Evolutionary conservation across 2,329 filamentous ascomycete species (phyloP).

Genomic region (Penicillium expansum): DNA sequence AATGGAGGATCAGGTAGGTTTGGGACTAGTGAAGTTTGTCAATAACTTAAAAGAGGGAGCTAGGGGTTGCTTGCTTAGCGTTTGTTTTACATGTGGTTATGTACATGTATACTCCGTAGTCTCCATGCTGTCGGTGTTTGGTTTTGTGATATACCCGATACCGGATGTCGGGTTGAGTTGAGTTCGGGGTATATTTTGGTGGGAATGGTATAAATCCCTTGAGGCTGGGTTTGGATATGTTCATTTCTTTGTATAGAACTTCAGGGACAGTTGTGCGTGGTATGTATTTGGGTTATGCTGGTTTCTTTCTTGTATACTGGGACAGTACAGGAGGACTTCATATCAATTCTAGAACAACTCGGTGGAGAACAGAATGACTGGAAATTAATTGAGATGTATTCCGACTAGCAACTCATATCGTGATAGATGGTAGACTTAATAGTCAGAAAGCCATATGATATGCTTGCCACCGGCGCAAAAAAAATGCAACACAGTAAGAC

Average conservation of each 20-base stretch:
- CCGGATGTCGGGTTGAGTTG: neutral
- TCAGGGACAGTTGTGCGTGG: neutral
- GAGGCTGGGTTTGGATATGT: neutral
- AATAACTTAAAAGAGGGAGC: slow-evolving; percentile 1
- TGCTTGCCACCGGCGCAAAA: neutral
- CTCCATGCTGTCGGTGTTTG: neutral
- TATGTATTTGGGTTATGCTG: neutral
- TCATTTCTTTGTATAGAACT: neutral
- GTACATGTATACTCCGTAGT: neutral
- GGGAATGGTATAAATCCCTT: neutral
- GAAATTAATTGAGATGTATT: neutral
- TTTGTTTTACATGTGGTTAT: neutral
- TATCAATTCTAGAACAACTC: neutral
- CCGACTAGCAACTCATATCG: neutral
- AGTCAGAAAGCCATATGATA: neutral
- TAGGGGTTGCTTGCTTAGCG: neutral
- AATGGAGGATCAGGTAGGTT: neutral
- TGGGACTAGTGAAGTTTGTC: neutral
- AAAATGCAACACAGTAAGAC: neutral
- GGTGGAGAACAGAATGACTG: neutral
- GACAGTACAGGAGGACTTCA: neutral
- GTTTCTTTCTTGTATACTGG: neutral
- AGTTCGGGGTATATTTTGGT: neutral
- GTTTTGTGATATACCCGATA: slow-evolving; percentile 11
- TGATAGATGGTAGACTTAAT: neutral